Conservation (phyloP, 495 filamentous ascomycete species). For the Halenospora varia region DNA sequence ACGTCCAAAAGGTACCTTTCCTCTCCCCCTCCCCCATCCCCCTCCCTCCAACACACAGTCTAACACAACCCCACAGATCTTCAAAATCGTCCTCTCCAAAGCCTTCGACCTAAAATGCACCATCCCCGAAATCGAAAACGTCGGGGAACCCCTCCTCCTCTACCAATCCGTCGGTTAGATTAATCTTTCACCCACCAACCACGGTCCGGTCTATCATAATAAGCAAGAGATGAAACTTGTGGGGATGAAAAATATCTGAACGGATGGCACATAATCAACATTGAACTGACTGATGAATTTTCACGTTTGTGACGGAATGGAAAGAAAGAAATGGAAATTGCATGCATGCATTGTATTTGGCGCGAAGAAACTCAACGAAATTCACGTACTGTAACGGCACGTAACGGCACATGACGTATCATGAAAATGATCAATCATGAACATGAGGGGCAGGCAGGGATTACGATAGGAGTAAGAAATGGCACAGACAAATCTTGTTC, state of each 20-base stretch:
- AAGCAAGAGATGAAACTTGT: too few relatives aligned
- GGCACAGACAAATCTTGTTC: background rate
- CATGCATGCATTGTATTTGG: too few relatives aligned
- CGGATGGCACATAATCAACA: background rate
- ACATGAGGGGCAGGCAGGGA: background rate
- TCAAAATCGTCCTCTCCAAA: slow-evolving; percentile 98
- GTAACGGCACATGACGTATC: background rate
- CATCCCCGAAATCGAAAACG: slow-evolving; percentile 96
- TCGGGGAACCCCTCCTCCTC: slow-evolving; percentile 91
- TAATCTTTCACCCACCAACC: too few relatives aligned
- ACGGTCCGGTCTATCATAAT: too few relatives aligned
- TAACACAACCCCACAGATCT: slow-evolving; percentile 62
- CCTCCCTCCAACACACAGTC: background rate
- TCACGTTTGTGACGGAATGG: too few relatives aligned
- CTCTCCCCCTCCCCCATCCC: background rate
- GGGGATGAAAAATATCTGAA: background rate
- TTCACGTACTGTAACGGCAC: too few relatives aligned
- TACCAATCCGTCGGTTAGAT: slow-evolving; percentile 66
- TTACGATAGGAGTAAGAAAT: background rate
- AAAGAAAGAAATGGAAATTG: background rate
- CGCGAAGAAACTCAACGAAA: too few relatives aligned
- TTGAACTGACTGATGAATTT: background rate
- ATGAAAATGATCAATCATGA: too few relatives aligned
- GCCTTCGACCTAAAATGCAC: slow-evolving; percentile 98
- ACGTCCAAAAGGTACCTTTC: slow-evolving; percentile 85